Evolutionary conservation across 2,329 filamentous ascomycete species (phyloP).

Genomic region (Penicillium decumbens): DNA sequence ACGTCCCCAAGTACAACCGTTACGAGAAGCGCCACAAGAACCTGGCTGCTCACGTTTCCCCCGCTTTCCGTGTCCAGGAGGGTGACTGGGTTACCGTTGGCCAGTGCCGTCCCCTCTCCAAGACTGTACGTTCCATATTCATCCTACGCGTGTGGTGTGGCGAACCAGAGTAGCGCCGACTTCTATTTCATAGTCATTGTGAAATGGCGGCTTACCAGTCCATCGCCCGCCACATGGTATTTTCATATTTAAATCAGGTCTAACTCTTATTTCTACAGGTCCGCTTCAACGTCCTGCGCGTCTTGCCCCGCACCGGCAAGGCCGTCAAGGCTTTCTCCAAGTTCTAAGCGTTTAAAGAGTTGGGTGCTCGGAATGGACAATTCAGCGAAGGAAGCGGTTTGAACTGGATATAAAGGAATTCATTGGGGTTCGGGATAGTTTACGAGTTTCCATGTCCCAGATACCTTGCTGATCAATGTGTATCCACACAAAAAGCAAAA

Average conservation of each 20-base stretch:
- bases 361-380: constrained; percentile 31
- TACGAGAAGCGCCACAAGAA: constrained; percentile 99
- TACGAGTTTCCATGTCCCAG: constrained; percentile 40
- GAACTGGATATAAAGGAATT: constrained; percentile 37
- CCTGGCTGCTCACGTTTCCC: constrained; percentile 96
- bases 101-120: constrained; percentile 98
- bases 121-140: constrained; percentile 75
- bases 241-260: neutral
- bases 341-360: constrained; percentile 65
- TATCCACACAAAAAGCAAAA: constrained; percentile 41
- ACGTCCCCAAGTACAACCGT: constrained; percentile 98
- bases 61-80: constrained; percentile 99
- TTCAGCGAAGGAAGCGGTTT: constrained; percentile 36
- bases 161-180: neutral
- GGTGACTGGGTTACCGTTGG: constrained; percentile 99
- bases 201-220: neutral
- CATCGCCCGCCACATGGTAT: neutral
- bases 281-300: constrained; percentile 99
- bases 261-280: constrained; percentile 54
- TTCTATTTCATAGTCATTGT: neutral
- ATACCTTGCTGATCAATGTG: constrained; percentile 40
- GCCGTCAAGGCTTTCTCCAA: constrained; percentile 96
- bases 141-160: neutral
- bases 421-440: constrained; percentile 38
- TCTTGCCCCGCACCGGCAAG: constrained; percentile 96